A percentile compares a stretch with the other conserved stretches of the same genome.
Conservation (phyloP, 1,139 yeast species). For the Geotrichum citri-aurantii region DNA sequence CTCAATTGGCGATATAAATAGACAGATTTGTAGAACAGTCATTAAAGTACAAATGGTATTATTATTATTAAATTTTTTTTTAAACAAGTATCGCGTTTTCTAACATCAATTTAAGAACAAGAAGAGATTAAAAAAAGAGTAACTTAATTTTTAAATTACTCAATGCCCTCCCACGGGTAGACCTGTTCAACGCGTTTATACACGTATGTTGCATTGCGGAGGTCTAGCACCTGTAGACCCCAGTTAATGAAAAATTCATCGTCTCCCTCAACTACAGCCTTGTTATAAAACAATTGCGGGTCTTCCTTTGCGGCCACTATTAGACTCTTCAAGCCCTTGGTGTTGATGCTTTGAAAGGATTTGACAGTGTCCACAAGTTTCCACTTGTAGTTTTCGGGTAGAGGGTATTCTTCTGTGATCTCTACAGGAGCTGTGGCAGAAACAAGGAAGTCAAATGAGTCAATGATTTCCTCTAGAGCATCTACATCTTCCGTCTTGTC, state of each 20-base stretch:
- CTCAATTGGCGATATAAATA: background rate
- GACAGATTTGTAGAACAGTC: too few species aligned
- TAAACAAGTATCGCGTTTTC: too few species aligned
- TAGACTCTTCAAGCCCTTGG: background rate
- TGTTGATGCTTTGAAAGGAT: slow-evolving; percentile 38
- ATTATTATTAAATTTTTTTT: too few species aligned
- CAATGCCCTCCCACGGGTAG: background rate
- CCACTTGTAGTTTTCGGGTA: slow-evolving; percentile 37
- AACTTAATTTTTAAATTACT: background rate
- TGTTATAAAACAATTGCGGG: background rate
- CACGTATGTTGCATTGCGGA: slow-evolving; percentile 31
- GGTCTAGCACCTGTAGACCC: slow-evolving; percentile 8
- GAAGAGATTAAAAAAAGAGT: background rate
- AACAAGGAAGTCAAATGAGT: slow-evolving; percentile 54
- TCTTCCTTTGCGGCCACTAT: slow-evolving; percentile 3
- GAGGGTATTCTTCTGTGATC: slow-evolving; percentile 24
- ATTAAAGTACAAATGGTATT: background rate
- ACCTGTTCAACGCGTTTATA: slow-evolving; percentile 28
- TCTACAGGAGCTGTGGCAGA: slow-evolving; percentile 37
- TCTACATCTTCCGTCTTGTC: slow-evolving; percentile 64
- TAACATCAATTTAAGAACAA: too few species aligned
- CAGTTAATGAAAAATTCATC: background rate
- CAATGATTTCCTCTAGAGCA: slow-evolving; percentile 44
- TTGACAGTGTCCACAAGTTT: slow-evolving; percentile 34
- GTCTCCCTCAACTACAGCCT: slow-evolving; percentile 2